phyloP scores from a whole-genome alignment of 2,329 filamentous ascomycete genomes.

The Teratosphaeria epicoccoides region DNA sequence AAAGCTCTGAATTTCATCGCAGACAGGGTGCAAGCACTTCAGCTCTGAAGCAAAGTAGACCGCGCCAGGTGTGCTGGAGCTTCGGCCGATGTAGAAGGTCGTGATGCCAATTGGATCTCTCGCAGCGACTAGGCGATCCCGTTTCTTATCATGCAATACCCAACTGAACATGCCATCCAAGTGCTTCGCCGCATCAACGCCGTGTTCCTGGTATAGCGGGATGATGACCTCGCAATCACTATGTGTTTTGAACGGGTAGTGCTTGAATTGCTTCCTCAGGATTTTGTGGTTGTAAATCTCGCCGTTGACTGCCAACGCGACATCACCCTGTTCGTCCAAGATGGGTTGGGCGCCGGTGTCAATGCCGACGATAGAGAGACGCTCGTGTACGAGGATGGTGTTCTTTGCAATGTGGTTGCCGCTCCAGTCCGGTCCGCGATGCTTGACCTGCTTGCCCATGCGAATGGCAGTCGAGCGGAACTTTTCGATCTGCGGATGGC shows the following conservation, averaged over 20 bases:
- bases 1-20: conserved; percentile 90
- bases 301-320: conserved; percentile 94
- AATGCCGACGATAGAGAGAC: conserved; percentile 93
- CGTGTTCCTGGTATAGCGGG: conserved; percentile 88
- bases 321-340: conserved; percentile 76
- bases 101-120: conserved; percentile 95
- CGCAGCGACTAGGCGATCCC: conserved; percentile 85
- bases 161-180: conserved; percentile 99
- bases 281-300: conserved; percentile 99
- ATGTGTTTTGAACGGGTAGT: conserved; percentile 95
- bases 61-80: conserved; percentile 67
- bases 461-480: conserved; percentile 93
- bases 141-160: conserved; percentile 90
- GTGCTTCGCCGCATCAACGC: conserved; percentile 79
- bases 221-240: conserved; percentile 99
- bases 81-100: conserved; percentile 90
- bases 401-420: conserved; percentile 82
- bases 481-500: conserved; percentile 84
- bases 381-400: conserved; percentile 95
- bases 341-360: conserved; percentile 94
- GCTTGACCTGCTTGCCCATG: conserved; percentile 91
- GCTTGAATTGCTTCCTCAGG: conserved; percentile 75
- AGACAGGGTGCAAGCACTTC: conserved; percentile 85
- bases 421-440: conserved; percentile 94
- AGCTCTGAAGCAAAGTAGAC: conserved; percentile 96